A percentile compares a stretch with the other conserved stretches of the same genome.
Evolutionary conservation across 176 grass and related monocot species (phyloP).

Genomic region (Triticum aestivum): DNA sequence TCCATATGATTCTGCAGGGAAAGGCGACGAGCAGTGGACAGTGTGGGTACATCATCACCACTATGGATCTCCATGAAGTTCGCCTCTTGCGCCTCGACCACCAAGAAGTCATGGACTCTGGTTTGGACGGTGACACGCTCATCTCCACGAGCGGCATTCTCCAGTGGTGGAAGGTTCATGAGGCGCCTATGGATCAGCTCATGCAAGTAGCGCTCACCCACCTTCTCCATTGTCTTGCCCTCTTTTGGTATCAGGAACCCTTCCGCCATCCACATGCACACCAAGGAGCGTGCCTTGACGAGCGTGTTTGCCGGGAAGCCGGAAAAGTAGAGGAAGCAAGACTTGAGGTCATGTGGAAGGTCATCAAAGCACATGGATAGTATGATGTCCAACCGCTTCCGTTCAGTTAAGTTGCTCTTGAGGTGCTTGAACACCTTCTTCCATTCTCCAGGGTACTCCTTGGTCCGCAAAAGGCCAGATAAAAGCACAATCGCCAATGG

Average conservation of each 20-base stretch:
- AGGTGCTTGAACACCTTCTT: not conserved
- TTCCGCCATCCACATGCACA: slow-evolving; percentile 41
- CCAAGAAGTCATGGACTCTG: slow-evolving; percentile 38
- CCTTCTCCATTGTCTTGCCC: slow-evolving; percentile 34
- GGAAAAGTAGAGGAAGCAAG: slow-evolving; percentile 51
- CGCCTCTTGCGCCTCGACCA: slow-evolving; percentile 34
- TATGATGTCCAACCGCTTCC: not conserved
- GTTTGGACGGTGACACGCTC: slow-evolving; percentile 19
- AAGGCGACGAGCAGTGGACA: slow-evolving; percentile 27
- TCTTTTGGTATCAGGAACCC: slow-evolving; percentile 30
- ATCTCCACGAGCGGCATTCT: not conserved
- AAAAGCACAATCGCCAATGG: not conserved
- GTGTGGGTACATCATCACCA: not conserved
- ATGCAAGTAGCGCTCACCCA: slow-evolving; percentile 21
- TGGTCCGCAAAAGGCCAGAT: not conserved
- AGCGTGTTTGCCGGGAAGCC: slow-evolving; percentile 6
- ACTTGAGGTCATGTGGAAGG: slow-evolving; percentile 45
- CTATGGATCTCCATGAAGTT: slow-evolving; percentile 38
- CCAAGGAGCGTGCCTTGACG: slow-evolving; percentile 14
- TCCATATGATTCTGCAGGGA: slow-evolving; percentile 36
- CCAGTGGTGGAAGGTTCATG: not conserved
- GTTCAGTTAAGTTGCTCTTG: not conserved
- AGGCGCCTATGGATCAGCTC: slow-evolving; percentile 38
- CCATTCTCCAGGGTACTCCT: not conserved
- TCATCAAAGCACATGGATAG: slow-evolving; percentile 40